phyloP scores from a whole-genome alignment of 2,329 filamentous ascomycete genomes.

The Simplicillium aogashimaense region DNA sequence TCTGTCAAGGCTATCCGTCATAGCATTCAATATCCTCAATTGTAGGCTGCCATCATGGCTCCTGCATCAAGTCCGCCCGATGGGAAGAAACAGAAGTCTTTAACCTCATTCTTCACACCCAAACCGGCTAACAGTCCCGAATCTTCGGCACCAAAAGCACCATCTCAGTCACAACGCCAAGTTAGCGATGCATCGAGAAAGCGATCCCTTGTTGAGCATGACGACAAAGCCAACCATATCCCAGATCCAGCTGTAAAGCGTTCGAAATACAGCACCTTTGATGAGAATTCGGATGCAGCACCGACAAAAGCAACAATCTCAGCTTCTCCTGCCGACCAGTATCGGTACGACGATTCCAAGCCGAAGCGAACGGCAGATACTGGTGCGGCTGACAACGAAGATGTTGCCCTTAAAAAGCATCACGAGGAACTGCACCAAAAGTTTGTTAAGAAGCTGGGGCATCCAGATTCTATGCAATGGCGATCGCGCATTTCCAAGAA shows the following conservation, averaged over 20 bases:
- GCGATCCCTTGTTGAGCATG: conserved; percentile 39
- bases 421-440: conserved; percentile 69
- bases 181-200: conserved; percentile 30
- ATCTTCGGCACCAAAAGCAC: conserved; percentile 19
- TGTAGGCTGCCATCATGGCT: conserved; percentile 16
- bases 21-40: background rate
- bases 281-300: conserved; percentile 19
- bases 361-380: conserved; percentile 12
- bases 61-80: conserved; percentile 24
- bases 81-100: conserved; percentile 65
- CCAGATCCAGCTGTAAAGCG: conserved; percentile 32
- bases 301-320: conserved; percentile 18
- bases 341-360: conserved; percentile 36
- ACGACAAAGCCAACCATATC: conserved; percentile 31
- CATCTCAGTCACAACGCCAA: conserved; percentile 12
- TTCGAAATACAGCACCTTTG: conserved; percentile 28
- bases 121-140: conserved; percentile 40
- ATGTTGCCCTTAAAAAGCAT: conserved; percentile 38
- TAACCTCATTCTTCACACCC: conserved; percentile 77
- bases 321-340: conserved; percentile 38
- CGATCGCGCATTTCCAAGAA: conserved; percentile 49
- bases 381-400: conserved; percentile 35
- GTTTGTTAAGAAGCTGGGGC: conserved; percentile 85
- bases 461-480: conserved; percentile 69
- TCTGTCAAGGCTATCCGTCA: background rate